Conservation (phyloP, 495 filamentous ascomycete genomes). For the Collariella sp. region DNA sequence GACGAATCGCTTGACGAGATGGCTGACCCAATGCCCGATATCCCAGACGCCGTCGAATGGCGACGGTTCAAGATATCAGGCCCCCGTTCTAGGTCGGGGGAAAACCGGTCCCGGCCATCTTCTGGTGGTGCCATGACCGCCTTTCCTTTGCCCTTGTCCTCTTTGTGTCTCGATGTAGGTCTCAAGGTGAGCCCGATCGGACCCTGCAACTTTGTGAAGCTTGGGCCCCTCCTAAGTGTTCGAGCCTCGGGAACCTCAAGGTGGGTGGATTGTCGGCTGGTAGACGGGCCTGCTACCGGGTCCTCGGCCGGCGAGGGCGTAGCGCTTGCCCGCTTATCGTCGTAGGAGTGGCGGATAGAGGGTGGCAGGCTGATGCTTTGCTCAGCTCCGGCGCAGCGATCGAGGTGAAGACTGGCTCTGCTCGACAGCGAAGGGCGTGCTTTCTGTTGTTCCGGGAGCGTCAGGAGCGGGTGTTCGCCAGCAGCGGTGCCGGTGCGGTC, state of each 20-base stretch:
- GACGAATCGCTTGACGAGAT: conserved; percentile 44
- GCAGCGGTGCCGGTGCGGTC: conserved; percentile 33
- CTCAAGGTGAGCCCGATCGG: conserved; percentile 30
- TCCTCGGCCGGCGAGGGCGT: conserved; percentile 28
- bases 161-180: conserved; percentile 6
- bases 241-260: conserved; percentile 25
- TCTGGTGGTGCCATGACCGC: conserved; percentile 32
- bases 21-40: conserved; percentile 40
- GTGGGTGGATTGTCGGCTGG: conserved; percentile 17
- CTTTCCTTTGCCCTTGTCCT: conserved; percentile 39
- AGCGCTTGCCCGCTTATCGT: conserved; percentile 38
- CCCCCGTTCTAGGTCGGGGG: conserved; percentile 46
- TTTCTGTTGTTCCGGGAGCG: conserved; percentile 57
- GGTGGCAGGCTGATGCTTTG: conserved; percentile 61
- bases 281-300: conserved; percentile 23
- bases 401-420: conserved; percentile 53
- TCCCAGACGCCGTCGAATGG: conserved; percentile 32
- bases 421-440: conserved; percentile 47
- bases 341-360: conserved; percentile 41
- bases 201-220: conserved; percentile 24
- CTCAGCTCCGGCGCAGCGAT: conserved; percentile 55
- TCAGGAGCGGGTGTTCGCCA: conserved; percentile 62
- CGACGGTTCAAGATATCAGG: conserved; percentile 25
- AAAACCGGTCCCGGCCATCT: conserved; percentile 28
- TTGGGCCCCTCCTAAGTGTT: conserved; percentile 24